These are phyloP conservation scores for Exophiala sideris DNA, from an alignment of 2,329 filamentous ascomycete genomes.

Conservation along the genomic window DNA sequence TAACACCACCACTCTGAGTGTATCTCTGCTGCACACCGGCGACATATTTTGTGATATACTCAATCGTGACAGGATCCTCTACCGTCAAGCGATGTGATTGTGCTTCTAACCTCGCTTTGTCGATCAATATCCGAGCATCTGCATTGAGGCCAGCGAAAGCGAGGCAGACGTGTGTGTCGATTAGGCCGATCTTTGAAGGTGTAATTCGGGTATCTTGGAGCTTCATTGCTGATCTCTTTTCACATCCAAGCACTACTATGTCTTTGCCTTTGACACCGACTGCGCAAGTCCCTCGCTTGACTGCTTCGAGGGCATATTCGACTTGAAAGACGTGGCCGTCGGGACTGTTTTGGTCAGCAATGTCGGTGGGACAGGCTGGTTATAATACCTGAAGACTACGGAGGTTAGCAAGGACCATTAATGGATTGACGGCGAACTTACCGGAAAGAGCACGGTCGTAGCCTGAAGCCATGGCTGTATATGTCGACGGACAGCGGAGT, in stretches of 20 bases:
- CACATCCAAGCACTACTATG: constrained; percentile 93
- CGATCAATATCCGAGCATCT: constrained; percentile 94
- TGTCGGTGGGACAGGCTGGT: not conserved
- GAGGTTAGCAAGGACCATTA: constrained; percentile 16
- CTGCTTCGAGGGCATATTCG: constrained; percentile 97
- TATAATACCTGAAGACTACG: constrained; percentile 34
- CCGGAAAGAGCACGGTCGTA: constrained; percentile 99
- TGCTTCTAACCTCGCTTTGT: constrained; percentile 95
- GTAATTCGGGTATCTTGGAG: constrained; percentile 99
- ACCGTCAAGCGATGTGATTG: constrained; percentile 96
- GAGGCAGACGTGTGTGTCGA: constrained; percentile 94
- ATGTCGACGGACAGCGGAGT: too few species aligned
- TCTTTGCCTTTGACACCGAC: constrained; percentile 94
- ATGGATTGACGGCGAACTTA: constrained; percentile 49
- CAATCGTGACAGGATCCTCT: constrained; percentile 94
- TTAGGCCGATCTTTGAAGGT: constrained; percentile 93
- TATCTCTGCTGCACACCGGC: constrained; percentile 98
- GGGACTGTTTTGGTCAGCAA: constrained; percentile 66
- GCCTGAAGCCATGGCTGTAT: constrained; percentile 71
- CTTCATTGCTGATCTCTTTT: constrained; percentile 99
- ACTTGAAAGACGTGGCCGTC: constrained; percentile 99
- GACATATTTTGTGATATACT: constrained; percentile 99
- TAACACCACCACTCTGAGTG: constrained; percentile 96
- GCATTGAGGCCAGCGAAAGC: constrained; percentile 97
- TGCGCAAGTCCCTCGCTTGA: constrained; percentile 98